These are phyloP conservation scores for Tetrahymena elliotti DNA, from an alignment of 73 alveolate species.

Conservation along the genomic window DNA sequence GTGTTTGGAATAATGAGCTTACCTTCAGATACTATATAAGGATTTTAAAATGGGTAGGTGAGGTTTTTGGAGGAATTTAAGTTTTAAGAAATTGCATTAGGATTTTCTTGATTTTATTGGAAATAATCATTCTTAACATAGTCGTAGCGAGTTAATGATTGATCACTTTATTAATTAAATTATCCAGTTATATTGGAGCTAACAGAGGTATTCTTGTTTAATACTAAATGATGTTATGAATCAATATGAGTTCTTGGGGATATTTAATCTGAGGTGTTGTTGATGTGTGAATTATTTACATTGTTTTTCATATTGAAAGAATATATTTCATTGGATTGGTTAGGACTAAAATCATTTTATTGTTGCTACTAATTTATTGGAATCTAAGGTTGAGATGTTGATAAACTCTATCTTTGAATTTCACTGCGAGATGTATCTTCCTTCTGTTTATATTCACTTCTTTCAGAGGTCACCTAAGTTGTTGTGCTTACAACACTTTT, in stretches of 20 bases:
- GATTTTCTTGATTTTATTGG: not conserved
- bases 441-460: not conserved
- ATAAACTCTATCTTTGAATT: not conserved
- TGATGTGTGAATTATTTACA: not conserved
- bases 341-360: not conserved
- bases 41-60: not conserved
- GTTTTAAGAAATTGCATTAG: not conserved
- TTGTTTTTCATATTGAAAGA: not conserved
- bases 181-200: not conserved
- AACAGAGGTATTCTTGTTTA: not conserved
- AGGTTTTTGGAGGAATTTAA: not conserved
- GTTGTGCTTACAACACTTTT: not conserved
- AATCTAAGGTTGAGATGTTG: not conserved
- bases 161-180: not conserved
- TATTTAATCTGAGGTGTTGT: not conserved
- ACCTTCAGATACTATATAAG: not conserved
- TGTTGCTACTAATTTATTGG: not conserved
- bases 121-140: not conserved
- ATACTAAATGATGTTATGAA: not conserved
- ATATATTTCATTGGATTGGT: not conserved
- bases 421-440: not conserved
- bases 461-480: not conserved
- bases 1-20: not conserved
- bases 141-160: not conserved
- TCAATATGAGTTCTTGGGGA: not conserved